These are phyloP conservation scores for Hypsizygus ulmarius DNA, from an alignment of 1,284 basidiomycete species.

Conservation along the genomic window DNA sequence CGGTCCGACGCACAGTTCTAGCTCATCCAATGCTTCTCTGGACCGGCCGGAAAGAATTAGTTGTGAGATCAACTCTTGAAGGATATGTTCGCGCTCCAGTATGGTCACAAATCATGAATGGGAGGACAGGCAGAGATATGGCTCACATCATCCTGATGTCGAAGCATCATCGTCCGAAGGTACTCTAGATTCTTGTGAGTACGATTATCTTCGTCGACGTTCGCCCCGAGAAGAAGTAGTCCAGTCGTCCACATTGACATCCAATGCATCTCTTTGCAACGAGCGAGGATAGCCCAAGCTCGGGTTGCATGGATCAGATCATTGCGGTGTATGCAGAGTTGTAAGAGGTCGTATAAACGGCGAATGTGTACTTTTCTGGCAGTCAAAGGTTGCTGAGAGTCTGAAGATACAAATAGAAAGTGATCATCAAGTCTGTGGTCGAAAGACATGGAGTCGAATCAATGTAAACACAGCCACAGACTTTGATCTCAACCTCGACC, in stretches of 20 bases:
- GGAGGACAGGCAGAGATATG: conserved; percentile 1
- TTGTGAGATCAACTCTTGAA: conserved; percentile 72
- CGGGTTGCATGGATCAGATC: conserved; percentile 66
- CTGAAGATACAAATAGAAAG: conserved; percentile 58
- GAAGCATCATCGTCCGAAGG: conserved; percentile 66
- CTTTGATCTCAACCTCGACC: conserved; percentile 9
- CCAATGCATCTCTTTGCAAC: conserved; percentile 84
- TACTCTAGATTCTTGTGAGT: conserved; percentile 51
- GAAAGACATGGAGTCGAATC: conserved; percentile 11
- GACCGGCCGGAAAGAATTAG: conserved; percentile 59
- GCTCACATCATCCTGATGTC: conserved; percentile 60
- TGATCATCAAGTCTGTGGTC: conserved; percentile 24
- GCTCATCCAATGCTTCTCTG: conserved; percentile 74
- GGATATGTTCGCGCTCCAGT: conserved; percentile 64
- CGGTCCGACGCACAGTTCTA: conserved; percentile 66
- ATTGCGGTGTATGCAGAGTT: conserved; percentile 68
- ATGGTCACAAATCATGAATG: conserved; percentile 5
- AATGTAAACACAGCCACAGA: conserved; percentile 15
- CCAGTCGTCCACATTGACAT: conserved; percentile 73
- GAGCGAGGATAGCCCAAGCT: conserved; percentile 79
- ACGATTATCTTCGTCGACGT: conserved; percentile 28
- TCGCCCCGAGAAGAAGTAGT: conserved; percentile 50
- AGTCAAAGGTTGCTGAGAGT: conserved; percentile 43
- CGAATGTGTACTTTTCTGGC: conserved; percentile 68
- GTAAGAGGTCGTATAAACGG: conserved; percentile 70